These are phyloP conservation scores for Trametes cingulata DNA, from an alignment of 768 basidiomycete species.

Conservation along the genomic window DNA sequence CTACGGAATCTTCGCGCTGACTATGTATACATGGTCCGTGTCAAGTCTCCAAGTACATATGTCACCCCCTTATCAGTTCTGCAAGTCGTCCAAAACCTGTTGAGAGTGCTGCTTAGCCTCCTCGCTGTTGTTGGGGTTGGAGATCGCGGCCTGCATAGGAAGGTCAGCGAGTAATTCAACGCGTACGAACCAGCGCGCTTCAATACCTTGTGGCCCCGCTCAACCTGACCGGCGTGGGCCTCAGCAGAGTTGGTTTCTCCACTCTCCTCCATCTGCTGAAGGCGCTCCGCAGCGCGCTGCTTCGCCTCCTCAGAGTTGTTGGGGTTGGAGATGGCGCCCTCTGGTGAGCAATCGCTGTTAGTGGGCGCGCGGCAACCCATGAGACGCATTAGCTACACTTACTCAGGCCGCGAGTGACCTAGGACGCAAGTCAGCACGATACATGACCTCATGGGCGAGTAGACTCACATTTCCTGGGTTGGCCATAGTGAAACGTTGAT, in stretches of 20 bases:
- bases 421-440: not conserved
- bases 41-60: too few species aligned
- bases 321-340: slow-evolving; percentile 21
- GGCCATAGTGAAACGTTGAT: slow-evolving; percentile 5
- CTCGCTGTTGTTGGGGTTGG: slow-evolving; percentile 26
- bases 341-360: not conserved
- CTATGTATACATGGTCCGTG: too few species aligned
- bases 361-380: not conserved
- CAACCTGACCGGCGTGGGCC: slow-evolving; percentile 19
- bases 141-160: slow-evolving; percentile 18
- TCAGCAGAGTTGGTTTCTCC: slow-evolving; percentile 14
- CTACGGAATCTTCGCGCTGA: too few species aligned
- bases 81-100: slow-evolving; percentile 17
- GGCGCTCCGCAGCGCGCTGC: slow-evolving; percentile 14
- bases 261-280: slow-evolving; percentile 11
- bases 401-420: slow-evolving; percentile 25
- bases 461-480: slow-evolving; percentile 24
- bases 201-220: slow-evolving; percentile 18
- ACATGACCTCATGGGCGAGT: not conserved
- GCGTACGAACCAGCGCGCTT: not conserved
- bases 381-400: not conserved
- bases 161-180: not conserved
- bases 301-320: slow-evolving; percentile 24
- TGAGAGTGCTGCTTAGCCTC: slow-evolving; percentile 28
- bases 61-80: not conserved